Conservation (phyloP, 495 filamentous ascomycete genomes). For the Hypoxylon trugodes region DNA sequence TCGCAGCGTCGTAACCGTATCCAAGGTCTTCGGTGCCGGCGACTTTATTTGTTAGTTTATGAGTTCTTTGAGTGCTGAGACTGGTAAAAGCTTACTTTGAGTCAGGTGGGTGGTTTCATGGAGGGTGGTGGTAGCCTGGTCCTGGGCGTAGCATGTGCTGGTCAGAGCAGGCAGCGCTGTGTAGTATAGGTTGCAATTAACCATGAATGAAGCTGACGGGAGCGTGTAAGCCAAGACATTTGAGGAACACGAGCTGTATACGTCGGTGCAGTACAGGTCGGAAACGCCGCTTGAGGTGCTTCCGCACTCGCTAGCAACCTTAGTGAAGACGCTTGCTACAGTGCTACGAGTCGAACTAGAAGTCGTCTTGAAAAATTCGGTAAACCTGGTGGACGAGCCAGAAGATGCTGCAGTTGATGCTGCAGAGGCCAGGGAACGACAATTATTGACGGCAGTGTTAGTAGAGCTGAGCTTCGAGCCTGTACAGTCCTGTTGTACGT, state of each 20-base stretch:
- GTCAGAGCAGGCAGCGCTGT: slow-evolving; percentile 40
- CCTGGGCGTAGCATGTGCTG: slow-evolving; percentile 44
- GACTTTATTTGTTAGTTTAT: too few species aligned
- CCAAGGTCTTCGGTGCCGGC: slow-evolving; percentile 65
- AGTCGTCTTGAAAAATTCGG: slow-evolving; percentile 71
- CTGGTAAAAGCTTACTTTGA: slow-evolving; percentile 61
- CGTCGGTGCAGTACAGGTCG: slow-evolving; percentile 63
- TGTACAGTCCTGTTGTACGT: slow-evolving; percentile 59
- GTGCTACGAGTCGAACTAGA: slow-evolving; percentile 49
- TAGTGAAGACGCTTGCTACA: slow-evolving; percentile 61
- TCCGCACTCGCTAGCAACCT: slow-evolving; percentile 60
- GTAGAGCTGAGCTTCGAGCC: slow-evolving; percentile 52
- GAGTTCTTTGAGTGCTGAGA: too few species aligned
- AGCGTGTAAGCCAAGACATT: slow-evolving; percentile 68
- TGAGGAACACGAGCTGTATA: slow-evolving; percentile 57
- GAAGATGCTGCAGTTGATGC: slow-evolving; percentile 61
- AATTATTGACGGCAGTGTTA: slow-evolving; percentile 58
- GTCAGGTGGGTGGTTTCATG: slow-evolving; percentile 72
- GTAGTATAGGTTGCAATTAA: slow-evolving; percentile 68
- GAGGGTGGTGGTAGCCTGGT: slow-evolving; percentile 66
- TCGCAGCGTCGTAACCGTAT: slow-evolving; percentile 66
- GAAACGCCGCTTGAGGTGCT: slow-evolving; percentile 55
- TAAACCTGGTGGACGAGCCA: slow-evolving; percentile 60
- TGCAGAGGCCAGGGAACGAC: slow-evolving; percentile 58
- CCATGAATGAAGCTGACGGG: slow-evolving; percentile 60